Base-by-base conservation (phyloP, 108 stramenopile species). In the Stephanodiscus triporus region DNA sequence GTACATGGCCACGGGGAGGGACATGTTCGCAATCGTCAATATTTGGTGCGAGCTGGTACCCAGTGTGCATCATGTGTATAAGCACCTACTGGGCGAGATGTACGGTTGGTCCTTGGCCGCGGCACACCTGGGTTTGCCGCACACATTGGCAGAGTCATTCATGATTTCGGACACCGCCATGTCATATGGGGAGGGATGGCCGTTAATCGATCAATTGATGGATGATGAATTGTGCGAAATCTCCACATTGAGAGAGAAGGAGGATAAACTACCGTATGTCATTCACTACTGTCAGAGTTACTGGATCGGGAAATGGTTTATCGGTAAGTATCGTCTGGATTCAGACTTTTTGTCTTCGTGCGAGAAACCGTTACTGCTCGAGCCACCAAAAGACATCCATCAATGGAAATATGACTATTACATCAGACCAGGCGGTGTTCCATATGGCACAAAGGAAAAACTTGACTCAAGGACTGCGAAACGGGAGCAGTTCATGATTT, bases 81-180 rank as follows among this genome's bases (percentile, higher is more conserved):
- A 89, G 36, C 60, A 86, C 29, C 68, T 96, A 40, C 66, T 98
- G 42, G 91, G 93, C 32, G 97, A 97, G 85, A 97, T 97, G 97
- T 97, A 91, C 73, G 95, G 83, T 6, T 97, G 91, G 76, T 83
- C 82, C 56, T 63, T 96, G 13, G 94, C 95, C 5, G 92, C 95
- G 13, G 95, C 95, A 20, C 89, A 94, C 63, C 37, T 83, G 37
- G 77, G 68, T 30, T 48, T 94, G 49, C 85, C 86, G 24, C 91
- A 93, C 54, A 77, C 72, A 3, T 36, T 91, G 11, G 84, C 87
- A 26, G 63, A 76, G 59, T 88, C 88, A 7, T 88, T 91, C 58
- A 90, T 90, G 90, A 83, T 96, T 1, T 88, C 87, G 4, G 84
- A 89, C 63, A 70, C 80, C 0, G 54, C 68, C 16, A 55, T 84